Conservation (phyloP, 306 rosid genomes). For the Vicia villosa region DNA sequence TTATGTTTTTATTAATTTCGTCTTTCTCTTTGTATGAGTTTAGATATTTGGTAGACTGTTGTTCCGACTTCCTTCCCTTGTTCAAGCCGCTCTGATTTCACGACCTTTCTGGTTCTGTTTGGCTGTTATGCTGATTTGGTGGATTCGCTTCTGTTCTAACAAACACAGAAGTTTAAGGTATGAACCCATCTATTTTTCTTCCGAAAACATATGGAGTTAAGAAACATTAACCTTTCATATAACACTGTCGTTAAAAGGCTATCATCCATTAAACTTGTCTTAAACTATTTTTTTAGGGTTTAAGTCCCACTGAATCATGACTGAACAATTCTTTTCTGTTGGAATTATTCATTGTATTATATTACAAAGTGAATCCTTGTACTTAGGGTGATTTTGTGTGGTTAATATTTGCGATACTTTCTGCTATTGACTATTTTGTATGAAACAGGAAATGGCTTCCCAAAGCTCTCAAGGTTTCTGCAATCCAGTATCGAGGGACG, state of each 20-base stretch:
- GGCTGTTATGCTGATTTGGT: not conserved
- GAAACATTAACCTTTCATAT: not conserved
- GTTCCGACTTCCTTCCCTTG: constrained; percentile 6
- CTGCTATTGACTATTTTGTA: not conserved
- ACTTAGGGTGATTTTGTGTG: not conserved
- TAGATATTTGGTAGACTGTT: constrained; percentile 5
- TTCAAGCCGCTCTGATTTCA: not conserved
- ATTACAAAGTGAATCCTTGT: not conserved
- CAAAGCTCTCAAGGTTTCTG: not conserved
- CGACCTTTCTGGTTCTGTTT: constrained; percentile 13
- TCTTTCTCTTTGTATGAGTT: not conserved
- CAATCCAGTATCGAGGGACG: not conserved
- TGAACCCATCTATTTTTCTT: not conserved
- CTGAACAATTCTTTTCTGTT: too few species aligned
- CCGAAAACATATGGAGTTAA: not conserved
- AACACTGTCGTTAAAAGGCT: not conserved
- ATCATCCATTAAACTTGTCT: not conserved
- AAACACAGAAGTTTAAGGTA: not conserved
- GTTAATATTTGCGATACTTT: not conserved
- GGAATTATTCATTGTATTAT: too few species aligned
- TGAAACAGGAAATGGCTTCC: not conserved
- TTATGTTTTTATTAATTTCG: not conserved
- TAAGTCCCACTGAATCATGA: not conserved
- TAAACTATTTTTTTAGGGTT: not conserved
- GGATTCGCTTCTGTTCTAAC: not conserved